Conservation (phyloP, 352 stramenopile species). For the Poterioochromonas sp. region DNA sequence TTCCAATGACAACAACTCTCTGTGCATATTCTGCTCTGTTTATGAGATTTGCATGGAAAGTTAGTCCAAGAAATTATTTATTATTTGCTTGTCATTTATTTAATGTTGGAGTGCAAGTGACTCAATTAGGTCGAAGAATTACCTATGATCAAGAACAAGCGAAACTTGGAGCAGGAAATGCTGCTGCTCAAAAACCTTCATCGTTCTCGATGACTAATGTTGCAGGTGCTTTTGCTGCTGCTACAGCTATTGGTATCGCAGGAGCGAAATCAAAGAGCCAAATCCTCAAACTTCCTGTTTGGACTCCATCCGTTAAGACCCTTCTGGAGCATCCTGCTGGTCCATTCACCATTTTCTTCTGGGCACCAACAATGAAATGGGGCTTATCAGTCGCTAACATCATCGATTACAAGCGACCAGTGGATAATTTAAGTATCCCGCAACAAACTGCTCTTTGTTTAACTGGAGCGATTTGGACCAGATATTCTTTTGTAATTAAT, state of each 20-base stretch:
- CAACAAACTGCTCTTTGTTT: background rate
- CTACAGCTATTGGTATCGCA: background rate
- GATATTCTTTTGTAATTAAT: background rate
- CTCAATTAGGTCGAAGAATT: background rate
- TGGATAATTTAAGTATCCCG: background rate
- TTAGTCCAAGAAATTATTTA: background rate
- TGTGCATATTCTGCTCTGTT: background rate
- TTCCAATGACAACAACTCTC: background rate
- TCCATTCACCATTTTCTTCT: background rate
- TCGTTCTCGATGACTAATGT: background rate
- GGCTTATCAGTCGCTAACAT: background rate
- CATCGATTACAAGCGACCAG: background rate
- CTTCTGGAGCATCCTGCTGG: conserved; percentile 1
- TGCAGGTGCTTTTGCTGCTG: background rate
- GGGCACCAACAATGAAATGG: background rate
- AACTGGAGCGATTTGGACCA: background rate
- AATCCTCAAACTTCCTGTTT: background rate
- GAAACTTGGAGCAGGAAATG: too few species aligned
- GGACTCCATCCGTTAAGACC: background rate
- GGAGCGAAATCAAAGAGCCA: background rate
- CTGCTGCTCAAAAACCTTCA: background rate
- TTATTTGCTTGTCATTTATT: conserved; percentile 5
- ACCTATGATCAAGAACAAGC: background rate
- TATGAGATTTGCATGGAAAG: conserved; percentile 13
- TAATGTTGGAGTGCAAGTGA: background rate